phyloP scores from a whole-genome alignment of 2,329 filamentous ascomycete genomes.

The Penicillium sp. region DNA sequence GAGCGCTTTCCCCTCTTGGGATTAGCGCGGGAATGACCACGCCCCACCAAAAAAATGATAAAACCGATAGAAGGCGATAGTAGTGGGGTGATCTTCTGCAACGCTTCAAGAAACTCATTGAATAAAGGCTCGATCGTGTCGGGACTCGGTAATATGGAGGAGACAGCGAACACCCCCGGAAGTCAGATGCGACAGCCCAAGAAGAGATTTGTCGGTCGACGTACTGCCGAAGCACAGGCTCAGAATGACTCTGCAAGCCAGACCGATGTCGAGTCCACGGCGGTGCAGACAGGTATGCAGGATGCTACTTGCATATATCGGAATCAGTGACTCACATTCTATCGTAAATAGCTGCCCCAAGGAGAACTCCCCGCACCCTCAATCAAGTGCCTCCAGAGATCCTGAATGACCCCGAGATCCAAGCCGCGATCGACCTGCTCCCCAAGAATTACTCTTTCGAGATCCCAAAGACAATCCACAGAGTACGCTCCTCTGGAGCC shows the following conservation, averaged over 20 bases:
- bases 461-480: constrained; percentile 96
- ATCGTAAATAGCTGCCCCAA: constrained; percentile 61
- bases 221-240: constrained; percentile 61
- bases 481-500: constrained; percentile 76
- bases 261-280: constrained; percentile 65
- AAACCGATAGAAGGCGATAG: constrained; percentile 12
- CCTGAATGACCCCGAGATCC: constrained; percentile 79
- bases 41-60: constrained; percentile 22
- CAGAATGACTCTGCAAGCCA: constrained; percentile 60
- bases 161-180: constrained; percentile 12
- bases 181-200: constrained; percentile 68
- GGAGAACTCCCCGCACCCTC: constrained; percentile 74
- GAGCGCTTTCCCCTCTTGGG: constrained; percentile 23
- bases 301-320: background rate
- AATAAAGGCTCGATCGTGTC: background rate
- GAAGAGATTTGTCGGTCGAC: constrained; percentile 86
- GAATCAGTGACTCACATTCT: constrained; percentile 14
- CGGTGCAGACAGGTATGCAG: constrained; percentile 42
- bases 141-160: constrained; percentile 25
- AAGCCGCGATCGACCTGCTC: constrained; percentile 81
- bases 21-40: constrained; percentile 13
- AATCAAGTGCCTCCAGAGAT: constrained; percentile 91
- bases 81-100: constrained; percentile 9
- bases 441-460: constrained; percentile 98
- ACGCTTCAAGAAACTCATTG: background rate